phyloP scores from a whole-genome alignment of 345 rosid species.

The Murraya koenigii region DNA sequence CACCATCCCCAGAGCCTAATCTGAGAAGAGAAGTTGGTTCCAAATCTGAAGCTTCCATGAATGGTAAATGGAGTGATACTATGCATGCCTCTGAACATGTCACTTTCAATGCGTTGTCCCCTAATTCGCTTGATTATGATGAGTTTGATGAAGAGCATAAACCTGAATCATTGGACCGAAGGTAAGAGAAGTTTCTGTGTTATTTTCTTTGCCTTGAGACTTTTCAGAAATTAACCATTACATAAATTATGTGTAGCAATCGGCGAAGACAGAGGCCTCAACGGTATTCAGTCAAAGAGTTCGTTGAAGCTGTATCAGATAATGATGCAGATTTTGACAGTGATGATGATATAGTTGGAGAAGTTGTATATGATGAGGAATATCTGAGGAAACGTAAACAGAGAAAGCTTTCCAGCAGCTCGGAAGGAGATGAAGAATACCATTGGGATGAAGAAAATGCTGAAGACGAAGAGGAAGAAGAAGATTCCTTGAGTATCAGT shows the following conservation, averaged over 20 bases:
- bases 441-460: conserved; percentile 85
- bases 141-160: conserved; percentile 57
- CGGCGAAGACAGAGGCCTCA: conserved; percentile 87
- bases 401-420: conserved; percentile 74
- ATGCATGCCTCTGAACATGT: conserved; percentile 40
- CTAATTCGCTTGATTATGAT: conserved; percentile 66
- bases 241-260: conserved; percentile 40
- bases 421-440: conserved; percentile 98
- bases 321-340: conserved; percentile 79
- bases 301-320: conserved; percentile 85
- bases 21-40: conserved; percentile 57
- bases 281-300: conserved; percentile 80
- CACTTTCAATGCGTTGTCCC: conserved; percentile 47
- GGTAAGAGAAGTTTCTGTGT: conserved; percentile 41
- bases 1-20: conserved; percentile 75
- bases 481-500: conserved; percentile 67
- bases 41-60: conserved; percentile 66
- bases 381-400: conserved; percentile 85
- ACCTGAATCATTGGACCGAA: conserved; percentile 59
- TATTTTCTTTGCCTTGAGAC: conserved; percentile 1
- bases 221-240: conserved; percentile 11
- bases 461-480: conserved; percentile 78
- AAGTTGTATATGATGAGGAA: conserved; percentile 97
- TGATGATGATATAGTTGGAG: conserved; percentile 99
- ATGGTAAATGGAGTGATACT: conserved; percentile 66